These are phyloP conservation scores for Prunella vulgaris DNA, from an alignment of 257 asterid genomes.

Conservation along the genomic window DNA sequence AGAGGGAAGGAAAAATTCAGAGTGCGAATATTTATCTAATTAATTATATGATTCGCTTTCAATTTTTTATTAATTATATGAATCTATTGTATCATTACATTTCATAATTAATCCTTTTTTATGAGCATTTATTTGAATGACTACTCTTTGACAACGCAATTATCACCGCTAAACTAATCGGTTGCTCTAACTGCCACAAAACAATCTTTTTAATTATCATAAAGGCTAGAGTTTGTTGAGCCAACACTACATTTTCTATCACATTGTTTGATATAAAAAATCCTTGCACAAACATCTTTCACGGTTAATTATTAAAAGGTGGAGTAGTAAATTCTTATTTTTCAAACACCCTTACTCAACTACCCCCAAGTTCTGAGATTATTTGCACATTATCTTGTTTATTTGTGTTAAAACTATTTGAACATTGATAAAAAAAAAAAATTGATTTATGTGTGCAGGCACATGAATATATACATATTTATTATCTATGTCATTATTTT, in stretches of 20 bases:
- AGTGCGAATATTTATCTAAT: too few species aligned
- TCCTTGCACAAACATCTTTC: neutral
- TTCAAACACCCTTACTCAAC: too few species aligned
- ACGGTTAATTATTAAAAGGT: neutral
- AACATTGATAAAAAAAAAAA: too few species aligned
- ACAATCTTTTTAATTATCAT: neutral
- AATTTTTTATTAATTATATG: neutral
- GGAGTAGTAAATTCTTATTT: too few species aligned
- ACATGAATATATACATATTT: too few species aligned
- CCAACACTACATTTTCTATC: neutral
- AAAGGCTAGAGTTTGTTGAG: slow-evolving; percentile 21
- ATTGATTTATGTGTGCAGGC: too few species aligned
- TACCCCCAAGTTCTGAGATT: too few species aligned
- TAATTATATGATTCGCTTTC: too few species aligned
- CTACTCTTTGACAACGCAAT: neutral
- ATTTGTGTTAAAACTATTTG: too few species aligned
- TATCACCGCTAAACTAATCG: neutral
- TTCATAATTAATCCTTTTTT: neutral
- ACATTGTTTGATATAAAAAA: neutral
- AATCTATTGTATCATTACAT: neutral
- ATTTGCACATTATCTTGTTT: too few species aligned
- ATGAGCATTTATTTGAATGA: neutral
- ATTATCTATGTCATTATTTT: too few species aligned
- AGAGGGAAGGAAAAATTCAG: neutral
- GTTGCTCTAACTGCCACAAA: neutral